Percentiles rank a stretch among this genome's conserved stretches.
These are phyloP conservation scores for Dictyostelium discoideum DNA, from an alignment of 78 protist species.

Conservation along the genomic window DNA sequence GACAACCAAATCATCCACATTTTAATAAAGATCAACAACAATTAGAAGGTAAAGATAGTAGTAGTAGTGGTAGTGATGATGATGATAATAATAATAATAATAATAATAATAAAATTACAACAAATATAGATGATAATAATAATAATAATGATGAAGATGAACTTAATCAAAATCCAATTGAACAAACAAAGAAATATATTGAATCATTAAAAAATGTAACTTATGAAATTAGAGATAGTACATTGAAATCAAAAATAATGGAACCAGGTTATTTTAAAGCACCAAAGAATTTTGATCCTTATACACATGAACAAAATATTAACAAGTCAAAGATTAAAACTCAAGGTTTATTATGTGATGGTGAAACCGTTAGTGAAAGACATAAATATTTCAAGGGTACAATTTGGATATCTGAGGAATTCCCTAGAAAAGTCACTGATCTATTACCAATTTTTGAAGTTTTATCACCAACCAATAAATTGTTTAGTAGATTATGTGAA, in stretches of 20 bases:
- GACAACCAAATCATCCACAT: neutral
- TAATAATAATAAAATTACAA: neutral
- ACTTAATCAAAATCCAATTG: neutral
- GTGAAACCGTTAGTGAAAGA: slow-evolving; percentile 44
- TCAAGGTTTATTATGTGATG: slow-evolving; percentile 51
- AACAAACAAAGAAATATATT: neutral
- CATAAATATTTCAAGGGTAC: slow-evolving; percentile 52
- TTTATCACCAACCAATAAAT: slow-evolving; percentile 55
- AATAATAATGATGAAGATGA: neutral
- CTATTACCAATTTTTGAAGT: slow-evolving; percentile 66
- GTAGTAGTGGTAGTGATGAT: neutral
- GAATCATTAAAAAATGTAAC: neutral
- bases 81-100: neutral
- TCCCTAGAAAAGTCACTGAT: slow-evolving; percentile 68
- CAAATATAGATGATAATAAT: neutral
- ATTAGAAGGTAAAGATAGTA: neutral
- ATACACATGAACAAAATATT: neutral
- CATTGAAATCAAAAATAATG: neutral
- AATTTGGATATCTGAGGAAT: slow-evolving; percentile 41
- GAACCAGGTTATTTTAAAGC: slow-evolving; percentile 32
- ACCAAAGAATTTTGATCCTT: slow-evolving; percentile 28
- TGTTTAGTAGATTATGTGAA: slow-evolving; percentile 46
- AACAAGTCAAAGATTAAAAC: slow-evolving; percentile 42
- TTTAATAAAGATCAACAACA: neutral
- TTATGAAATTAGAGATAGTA: slow-evolving; percentile 26